These are phyloP conservation scores for Coniferiporia sulphurascens DNA, from an alignment of 1,284 basidiomycete species.

Conservation along the genomic window DNA sequence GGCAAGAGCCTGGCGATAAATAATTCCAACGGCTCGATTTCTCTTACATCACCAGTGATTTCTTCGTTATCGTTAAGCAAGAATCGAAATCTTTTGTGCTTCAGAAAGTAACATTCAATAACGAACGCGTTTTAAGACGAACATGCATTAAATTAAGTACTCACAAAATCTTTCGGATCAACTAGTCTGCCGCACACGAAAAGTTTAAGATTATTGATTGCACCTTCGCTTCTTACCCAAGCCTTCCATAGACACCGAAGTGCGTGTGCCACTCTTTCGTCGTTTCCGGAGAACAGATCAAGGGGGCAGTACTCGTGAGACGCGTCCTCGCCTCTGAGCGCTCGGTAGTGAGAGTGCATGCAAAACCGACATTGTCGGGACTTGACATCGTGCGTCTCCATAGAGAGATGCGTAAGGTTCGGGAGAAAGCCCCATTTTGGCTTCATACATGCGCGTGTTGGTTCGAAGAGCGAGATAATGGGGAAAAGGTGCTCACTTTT, in stretches of 20 bases:
- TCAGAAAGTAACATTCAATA: neutral
- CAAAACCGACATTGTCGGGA: conserved; percentile 77
- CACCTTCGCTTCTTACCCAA: conserved; percentile 61
- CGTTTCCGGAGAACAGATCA: conserved; percentile 76
- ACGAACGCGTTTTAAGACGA: neutral
- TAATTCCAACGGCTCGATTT: conserved; percentile 29
- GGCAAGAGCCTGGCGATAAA: conserved; percentile 48
- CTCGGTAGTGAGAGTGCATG: conserved; percentile 70
- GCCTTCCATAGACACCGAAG: conserved; percentile 66
- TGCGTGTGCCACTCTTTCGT: conserved; percentile 53
- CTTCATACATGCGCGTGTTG: conserved; percentile 36
- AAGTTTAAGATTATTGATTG: conserved; percentile 76
- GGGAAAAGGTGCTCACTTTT: conserved; percentile 52
- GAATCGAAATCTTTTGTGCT: neutral
- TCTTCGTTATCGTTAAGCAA: neutral
- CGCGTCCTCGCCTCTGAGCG: conserved; percentile 34
- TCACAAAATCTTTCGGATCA: conserved; percentile 55
- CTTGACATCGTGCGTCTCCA: conserved; percentile 56
- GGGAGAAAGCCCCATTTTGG: conserved; percentile 95
- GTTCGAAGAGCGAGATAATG: neutral
- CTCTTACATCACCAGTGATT: neutral
- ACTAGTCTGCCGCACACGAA: conserved; percentile 65
- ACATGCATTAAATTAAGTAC: neutral
- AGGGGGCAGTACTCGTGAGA: conserved; percentile 74
- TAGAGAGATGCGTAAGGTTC: conserved; percentile 49